Evolutionary conservation across 257 asterid genomes (phyloP), one percentile per base, ranked within the genome.

Genomic region (Misopates orontium): DNA sequence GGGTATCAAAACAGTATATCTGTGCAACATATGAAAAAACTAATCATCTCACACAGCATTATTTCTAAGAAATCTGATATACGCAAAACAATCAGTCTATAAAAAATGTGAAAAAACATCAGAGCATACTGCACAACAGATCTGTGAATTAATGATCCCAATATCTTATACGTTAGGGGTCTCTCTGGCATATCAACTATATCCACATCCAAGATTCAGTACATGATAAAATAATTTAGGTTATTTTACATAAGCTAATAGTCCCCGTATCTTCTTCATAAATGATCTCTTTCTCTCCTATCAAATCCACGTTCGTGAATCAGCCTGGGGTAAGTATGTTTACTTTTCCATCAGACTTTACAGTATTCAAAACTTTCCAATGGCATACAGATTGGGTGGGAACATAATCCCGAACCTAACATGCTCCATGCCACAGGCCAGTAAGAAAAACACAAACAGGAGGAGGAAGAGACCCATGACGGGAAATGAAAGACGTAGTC

Each of bases 1-100:
- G 41, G 4, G 74, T 15, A 60, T 79, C 78, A 36, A 75, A 53
- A 71, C 84, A 79, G 62, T 41, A 60, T 59, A 59, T 73, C 84
- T 79, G 71, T 71, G 48, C 68, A 66, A 48, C 51, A 31, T 25
- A 20, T 10, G 25, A 67, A 16, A 1, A 51, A 44, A 57, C 17
- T 39, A 57, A 57, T 67, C 45, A 40, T 51, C 16, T 11, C 18
- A 55, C 19, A 36, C 56, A 66, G 22, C 61, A 39, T 17, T 52
- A 19, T 4, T 18, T 44, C 56, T 58, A 10, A 64, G 39, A 48
- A 25, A 50, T 59, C 13, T 48, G 17, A 68, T 32, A 32, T 42
- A 0, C 12, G 59, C 17, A 56, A 16, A 68, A 40, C 24, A 58
- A 3, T 31, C 47, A 18, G 18, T 12, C 13, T 21, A 45, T 7